Evolutionary conservation across 164 flowering plant species (phyloP).

Genomic region (Euptelea pleiosperma): DNA sequence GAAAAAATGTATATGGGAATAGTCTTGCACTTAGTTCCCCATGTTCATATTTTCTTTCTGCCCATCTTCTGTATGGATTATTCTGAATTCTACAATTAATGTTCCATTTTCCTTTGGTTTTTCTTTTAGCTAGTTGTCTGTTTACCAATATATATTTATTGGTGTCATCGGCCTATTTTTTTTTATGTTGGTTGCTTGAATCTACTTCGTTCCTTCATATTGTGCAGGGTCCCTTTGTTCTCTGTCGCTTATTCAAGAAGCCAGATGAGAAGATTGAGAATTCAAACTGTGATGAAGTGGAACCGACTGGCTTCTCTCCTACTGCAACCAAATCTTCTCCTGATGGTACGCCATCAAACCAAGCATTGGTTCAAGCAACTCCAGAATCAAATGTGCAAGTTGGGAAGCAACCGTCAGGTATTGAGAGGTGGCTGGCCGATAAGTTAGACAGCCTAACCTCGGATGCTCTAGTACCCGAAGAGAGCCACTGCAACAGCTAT

Average conservation of each 20-base stretch:
- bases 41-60: too few species aligned
- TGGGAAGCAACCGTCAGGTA: conserved; percentile 18
- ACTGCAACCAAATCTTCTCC: conserved; percentile 29
- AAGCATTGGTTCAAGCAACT: conserved; percentile 22
- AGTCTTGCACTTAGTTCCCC: too few species aligned
- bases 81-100: neutral
- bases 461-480: too few species aligned
- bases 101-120: too few species aligned
- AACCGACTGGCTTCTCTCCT: conserved; percentile 41
- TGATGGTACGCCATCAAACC: conserved; percentile 32
- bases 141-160: neutral
- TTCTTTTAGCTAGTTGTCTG: too few species aligned
- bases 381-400: conserved; percentile 11
- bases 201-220: conserved; percentile 1
- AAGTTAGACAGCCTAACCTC: too few species aligned
- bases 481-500: conserved; percentile 19
- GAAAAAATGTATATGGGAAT: too few species aligned
- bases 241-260: conserved; percentile 75
- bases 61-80: too few species aligned
- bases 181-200: too few species aligned
- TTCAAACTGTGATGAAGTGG: conserved; percentile 43
- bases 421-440: too few species aligned
- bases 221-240: conserved; percentile 57
- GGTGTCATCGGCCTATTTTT: too few species aligned
- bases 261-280: conserved; percentile 39